Percentiles rank a stretch among this genome's conserved stretches.
phyloP scores from a whole-genome alignment of 2,329 filamentous ascomycete species.

The Trichoderma sp. region DNA sequence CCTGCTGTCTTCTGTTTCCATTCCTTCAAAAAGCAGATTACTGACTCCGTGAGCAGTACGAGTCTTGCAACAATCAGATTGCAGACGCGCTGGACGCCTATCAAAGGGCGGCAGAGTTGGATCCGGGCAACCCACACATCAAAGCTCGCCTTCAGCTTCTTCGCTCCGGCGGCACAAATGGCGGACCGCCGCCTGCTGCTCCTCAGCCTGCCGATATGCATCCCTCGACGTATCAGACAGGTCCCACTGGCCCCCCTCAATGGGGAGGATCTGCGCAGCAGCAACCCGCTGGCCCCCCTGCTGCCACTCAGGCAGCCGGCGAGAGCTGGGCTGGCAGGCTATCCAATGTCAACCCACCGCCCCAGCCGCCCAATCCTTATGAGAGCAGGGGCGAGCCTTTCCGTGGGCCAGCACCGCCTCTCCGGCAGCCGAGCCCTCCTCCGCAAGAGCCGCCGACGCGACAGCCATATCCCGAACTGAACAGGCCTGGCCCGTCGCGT shows the following conservation, averaged over 20 bases:
- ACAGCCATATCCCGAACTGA: slow-evolving; percentile 55
- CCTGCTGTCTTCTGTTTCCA: background rate
- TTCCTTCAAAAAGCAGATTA: background rate
- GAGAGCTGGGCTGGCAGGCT: slow-evolving; percentile 61
- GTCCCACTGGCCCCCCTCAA: slow-evolving; percentile 78
- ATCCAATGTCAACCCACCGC: slow-evolving; percentile 73
- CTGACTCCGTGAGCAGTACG: slow-evolving; percentile 62
- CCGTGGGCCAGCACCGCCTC: slow-evolving; percentile 62
- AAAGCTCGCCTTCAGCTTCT: slow-evolving; percentile 89
- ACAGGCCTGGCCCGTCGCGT: slow-evolving; percentile 36
- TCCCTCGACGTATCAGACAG: slow-evolving; percentile 86
- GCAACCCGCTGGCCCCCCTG: slow-evolving; percentile 54
- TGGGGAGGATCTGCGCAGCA: slow-evolving; percentile 77
- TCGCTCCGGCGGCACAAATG: slow-evolving; percentile 72
- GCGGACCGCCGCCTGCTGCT: slow-evolving; percentile 69
- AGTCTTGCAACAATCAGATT: slow-evolving; percentile 98
- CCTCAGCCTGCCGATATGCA: slow-evolving; percentile 96
- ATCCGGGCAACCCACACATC: slow-evolving; percentile 91
- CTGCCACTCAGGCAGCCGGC: slow-evolving; percentile 57
- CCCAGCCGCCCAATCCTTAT: slow-evolving; percentile 76
- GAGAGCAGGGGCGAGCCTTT: slow-evolving; percentile 70
- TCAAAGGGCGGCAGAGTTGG: slow-evolving; percentile 87
- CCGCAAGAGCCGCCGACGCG: slow-evolving; percentile 62
- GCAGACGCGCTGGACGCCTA: slow-evolving; percentile 95
- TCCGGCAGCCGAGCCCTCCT: slow-evolving; percentile 74